phyloP scores from a whole-genome alignment of 2,329 filamentous ascomycete genomes.

The Conoideocrella luteorostrata region DNA sequence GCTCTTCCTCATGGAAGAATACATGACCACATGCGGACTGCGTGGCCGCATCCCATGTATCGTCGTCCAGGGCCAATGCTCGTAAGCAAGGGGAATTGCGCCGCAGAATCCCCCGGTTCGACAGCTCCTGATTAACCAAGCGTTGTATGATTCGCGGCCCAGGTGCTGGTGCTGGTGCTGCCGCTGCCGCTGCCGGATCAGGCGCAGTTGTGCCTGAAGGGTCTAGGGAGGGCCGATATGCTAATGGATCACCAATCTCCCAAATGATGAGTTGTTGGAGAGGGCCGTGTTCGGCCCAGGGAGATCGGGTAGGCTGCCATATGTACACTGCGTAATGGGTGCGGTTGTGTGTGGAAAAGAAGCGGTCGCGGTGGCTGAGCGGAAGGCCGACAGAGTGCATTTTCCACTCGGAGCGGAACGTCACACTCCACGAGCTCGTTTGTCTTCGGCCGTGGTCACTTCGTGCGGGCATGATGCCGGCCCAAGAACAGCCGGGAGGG shows the following conservation, averaged over 20 bases:
- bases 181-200: conserved; percentile 13
- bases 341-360: conserved; percentile 53
- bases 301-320: conserved; percentile 52
- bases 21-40: conserved; percentile 28
- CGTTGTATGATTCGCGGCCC: conserved; percentile 41
- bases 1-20: conserved; percentile 38
- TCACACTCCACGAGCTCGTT: conserved; percentile 23
- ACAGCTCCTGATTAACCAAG: conserved; percentile 45
- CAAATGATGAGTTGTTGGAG: conserved; percentile 53
- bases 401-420: conserved; percentile 53
- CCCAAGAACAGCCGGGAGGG: not conserved
- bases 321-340: conserved; percentile 57
- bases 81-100: conserved; percentile 42
- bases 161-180: too few relatives aligned
- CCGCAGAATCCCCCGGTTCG: conserved; percentile 47
- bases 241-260: conserved; percentile 46
- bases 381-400: conserved; percentile 52
- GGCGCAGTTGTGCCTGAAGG: conserved; percentile 33
- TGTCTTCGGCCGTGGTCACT: too few relatives aligned
- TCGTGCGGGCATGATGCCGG: conserved; percentile 1
- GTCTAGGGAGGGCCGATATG: conserved; percentile 45
- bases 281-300: conserved; percentile 50
- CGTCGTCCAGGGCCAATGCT: conserved; percentile 41
- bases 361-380: conserved; percentile 49
- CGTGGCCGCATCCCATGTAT: conserved; percentile 12